Evolutionary conservation across 2,329 filamentous ascomycete species (phyloP).

Genomic region (Microdochium bolleyi): DNA sequence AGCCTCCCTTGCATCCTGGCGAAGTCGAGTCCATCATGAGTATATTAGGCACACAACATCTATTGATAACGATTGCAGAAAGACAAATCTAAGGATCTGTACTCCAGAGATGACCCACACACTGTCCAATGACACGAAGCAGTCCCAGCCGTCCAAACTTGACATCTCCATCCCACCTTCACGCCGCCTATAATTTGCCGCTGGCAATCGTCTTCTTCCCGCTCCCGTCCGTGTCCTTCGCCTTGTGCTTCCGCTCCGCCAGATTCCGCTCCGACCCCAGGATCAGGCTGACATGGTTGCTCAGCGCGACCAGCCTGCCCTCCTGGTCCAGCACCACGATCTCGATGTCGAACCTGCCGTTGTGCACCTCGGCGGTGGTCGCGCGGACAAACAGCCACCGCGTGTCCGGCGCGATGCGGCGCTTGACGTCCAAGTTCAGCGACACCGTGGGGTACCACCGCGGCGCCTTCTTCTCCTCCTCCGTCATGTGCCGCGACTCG

Average conservation of each 20-base stretch:
- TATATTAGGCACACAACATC: no score
- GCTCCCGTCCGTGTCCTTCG: not conserved
- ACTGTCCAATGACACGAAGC: no score
- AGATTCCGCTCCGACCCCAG: conserved; percentile 49
- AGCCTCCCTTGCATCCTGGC: no score
- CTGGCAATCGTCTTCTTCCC: no score
- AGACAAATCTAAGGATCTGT: no score
- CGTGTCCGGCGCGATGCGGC: conserved; percentile 48
- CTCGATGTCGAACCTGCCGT: conserved; percentile 60
- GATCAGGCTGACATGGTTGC: conserved; percentile 55
- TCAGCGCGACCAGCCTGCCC: conserved; percentile 55
- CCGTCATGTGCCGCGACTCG: conserved; percentile 20
- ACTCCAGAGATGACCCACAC: no score
- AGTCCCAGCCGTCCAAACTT: no score
- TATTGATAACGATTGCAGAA: no score
- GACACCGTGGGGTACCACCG: conserved; percentile 60
- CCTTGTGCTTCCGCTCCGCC: not conserved
- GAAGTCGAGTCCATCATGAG: no score
- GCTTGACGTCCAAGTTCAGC: conserved; percentile 62
- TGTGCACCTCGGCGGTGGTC: conserved; percentile 50
- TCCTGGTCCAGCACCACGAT: conserved; percentile 50
- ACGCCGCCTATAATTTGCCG: no score
- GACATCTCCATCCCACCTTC: no score
- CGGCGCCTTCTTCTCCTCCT: conserved; percentile 9
- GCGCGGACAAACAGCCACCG: conserved; percentile 57